Evolutionary conservation across 2,329 filamentous ascomycete genomes (phyloP).

Genomic region (Phoma sp.): DNA sequence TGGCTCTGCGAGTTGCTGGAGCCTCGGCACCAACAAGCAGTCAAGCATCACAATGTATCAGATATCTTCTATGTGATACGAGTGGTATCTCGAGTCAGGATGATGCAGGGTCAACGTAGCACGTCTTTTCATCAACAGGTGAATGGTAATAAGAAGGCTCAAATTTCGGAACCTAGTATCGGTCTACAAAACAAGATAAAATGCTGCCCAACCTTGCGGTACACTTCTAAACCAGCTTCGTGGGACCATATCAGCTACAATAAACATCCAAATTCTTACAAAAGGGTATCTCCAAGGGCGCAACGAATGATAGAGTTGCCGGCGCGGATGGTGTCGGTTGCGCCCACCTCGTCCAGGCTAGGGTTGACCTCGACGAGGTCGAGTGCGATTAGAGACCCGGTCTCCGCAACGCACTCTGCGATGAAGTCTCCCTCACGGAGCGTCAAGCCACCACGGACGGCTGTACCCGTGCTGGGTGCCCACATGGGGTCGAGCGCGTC

Average conservation of each 20-base stretch:
- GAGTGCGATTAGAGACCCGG: conserved; percentile 63
- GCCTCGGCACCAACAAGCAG: conserved; percentile 4
- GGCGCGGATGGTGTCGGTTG: conserved; percentile 84
- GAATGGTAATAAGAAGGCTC: too few relatives aligned
- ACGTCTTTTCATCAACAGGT: too few relatives aligned
- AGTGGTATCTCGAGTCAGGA: too few relatives aligned
- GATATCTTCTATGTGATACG: not conserved
- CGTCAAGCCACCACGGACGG: conserved; percentile 90
- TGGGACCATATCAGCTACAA: conserved; percentile 4
- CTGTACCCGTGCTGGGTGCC: conserved; percentile 94
- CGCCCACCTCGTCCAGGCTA: conserved; percentile 62
- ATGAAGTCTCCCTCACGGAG: conserved; percentile 97
- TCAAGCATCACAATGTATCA: not conserved
- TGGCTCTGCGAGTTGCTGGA: not conserved
- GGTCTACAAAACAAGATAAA: not conserved
- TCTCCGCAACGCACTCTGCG: conserved; percentile 69
- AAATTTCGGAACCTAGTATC: too few relatives aligned
- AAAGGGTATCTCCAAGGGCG: conserved; percentile 86
- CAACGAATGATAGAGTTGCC: conserved; percentile 92
- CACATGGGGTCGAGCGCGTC: conserved; percentile 95
- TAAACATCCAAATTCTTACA: conserved; percentile 56
- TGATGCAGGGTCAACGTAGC: too few relatives aligned
- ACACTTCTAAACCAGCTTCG: conserved; percentile 1
- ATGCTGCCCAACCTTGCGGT: not conserved
- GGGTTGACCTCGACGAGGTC: conserved; percentile 63